Base-by-base conservation (phyloP, 352 stramenopile genomes). In the Globisporangium okanoganense region DNA sequence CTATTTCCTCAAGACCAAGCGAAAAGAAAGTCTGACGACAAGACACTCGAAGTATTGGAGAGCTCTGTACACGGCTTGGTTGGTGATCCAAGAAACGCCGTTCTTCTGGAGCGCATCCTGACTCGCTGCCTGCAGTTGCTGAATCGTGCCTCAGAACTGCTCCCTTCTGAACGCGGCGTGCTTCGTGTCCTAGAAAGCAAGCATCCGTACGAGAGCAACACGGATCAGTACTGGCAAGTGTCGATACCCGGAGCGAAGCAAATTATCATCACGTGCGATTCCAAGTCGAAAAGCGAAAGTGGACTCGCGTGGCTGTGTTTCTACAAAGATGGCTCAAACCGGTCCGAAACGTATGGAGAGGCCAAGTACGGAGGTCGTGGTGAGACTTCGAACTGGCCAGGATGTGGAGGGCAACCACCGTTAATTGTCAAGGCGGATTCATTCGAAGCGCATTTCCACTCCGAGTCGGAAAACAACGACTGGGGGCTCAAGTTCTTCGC, bases 401-500 rank as follows among this genome's bases (percentile, higher is more conserved):
- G 88, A 5, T 90, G 63, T 58, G 76, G 70, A 2, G 79, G 70
- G 7, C 75, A 76, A 6, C 69, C 72, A n/a, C 84, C 90, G 0
- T 63, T 97, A 7, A 70, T 87, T 20, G 78, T 96, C 22, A 72
- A 94, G 9, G 71, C 60, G 0, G 79, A 96, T 40, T 71, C 67
- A 13, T 87, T 91, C 60, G 82, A 94, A 54, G 83, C 87, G 1
- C 79, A 92, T 51, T 96, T 96, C 50, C 82, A 94, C 61, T 92
- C 84, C 1, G 84, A 96, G 58, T 74, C 69, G 1, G 89, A 72
- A 18, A 79, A 84, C n/a, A 92, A 89, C 40, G 87, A 97, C 61
- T 97, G 90, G 90, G 90, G 90, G 0, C 96, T 91, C 62, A 94
- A 93, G 51, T 67, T 97, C 2, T 95, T 78, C 41, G 87, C 83